Base-by-base conservation (phyloP, 129 eudicot species). In the carrot (Daucus carota) region DNA sequence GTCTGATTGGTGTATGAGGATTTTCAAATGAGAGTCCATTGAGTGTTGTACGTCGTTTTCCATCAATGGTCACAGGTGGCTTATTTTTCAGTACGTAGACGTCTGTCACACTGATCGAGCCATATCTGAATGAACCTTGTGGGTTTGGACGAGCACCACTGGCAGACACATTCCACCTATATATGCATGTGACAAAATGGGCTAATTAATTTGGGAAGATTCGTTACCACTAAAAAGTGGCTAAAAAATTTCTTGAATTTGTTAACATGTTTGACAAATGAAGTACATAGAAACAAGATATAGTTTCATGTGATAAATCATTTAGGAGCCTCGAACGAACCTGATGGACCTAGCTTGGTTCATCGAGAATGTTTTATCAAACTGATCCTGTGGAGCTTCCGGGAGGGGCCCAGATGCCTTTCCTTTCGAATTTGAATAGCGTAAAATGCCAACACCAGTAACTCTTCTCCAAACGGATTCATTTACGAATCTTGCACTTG, bases 61-160 rank as follows among this genome's bases (percentile, higher is more conserved):
- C 98, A 73, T 84, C 72, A 24, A 92, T 85, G 42, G 77, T 92
- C 80, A 82, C 90, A 0, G 90, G 90, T 28, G 98, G 92, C 73
- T 77, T 88, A 88, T 90, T 90, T 83, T 50, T 79, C 48, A 92
- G 34, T 43, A 92, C 70, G 46, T 88, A 92, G 20, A 90, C 87
- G 70, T 90, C 94, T 0, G 98, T 92, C 78, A 92, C 98, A 44
- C 90, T 92, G 46, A 92, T 92, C 7, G 94, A 90, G 34, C 98
- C 98, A 63, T 92, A 92, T 77, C 77, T 90, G 45, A 92, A 92
- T 0, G 98, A 90, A 43, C 98, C 98, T 78, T 92, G 98, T 78
- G 98, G 98, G 71, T 92, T 92, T 32, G 98, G 98, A 32, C 98
- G 98, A 24, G 98, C 98, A 77, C 98, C 98, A 84, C 96, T 90